These are phyloP conservation scores for Chlorencoelia australis DNA, from an alignment of 2,329 filamentous ascomycete genomes.

Conservation along the genomic window DNA sequence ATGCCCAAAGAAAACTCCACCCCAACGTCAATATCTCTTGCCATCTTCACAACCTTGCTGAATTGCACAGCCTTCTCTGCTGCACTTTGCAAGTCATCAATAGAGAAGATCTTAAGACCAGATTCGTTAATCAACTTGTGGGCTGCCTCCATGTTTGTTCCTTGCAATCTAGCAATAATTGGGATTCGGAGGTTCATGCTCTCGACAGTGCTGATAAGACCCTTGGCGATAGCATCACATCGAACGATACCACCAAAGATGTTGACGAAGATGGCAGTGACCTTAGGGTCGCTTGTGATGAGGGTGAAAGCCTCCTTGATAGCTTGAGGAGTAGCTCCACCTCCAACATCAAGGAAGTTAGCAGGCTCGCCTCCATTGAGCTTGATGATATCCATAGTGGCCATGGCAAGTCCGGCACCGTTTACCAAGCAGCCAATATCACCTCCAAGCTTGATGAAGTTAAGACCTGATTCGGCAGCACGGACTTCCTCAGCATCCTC, in stretches of 20 bases:
- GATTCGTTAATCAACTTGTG: slow-evolving; percentile 93
- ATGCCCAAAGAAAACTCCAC: slow-evolving; percentile 94
- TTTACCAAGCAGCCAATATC: slow-evolving; percentile 99
- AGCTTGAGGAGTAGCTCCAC: slow-evolving; percentile 90
- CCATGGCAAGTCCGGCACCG: slow-evolving; percentile 98
- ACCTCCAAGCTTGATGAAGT: slow-evolving; percentile 99
- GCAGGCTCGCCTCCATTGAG: slow-evolving; percentile 91
- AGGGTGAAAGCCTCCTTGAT: slow-evolving; percentile 98
- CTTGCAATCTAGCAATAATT: slow-evolving; percentile 93
- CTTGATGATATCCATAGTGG: slow-evolving; percentile 99
- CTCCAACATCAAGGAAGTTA: slow-evolving; percentile 98
- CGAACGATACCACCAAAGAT: slow-evolving; percentile 99
- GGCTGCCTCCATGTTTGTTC: slow-evolving; percentile 94
- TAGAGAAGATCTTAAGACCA: slow-evolving; percentile 98
- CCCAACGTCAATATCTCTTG: slow-evolving; percentile 92
- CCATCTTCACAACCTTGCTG: slow-evolving; percentile 98
- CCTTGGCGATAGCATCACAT: slow-evolving; percentile 94
- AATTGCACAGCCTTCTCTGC: slow-evolving; percentile 98
- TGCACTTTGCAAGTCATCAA: slow-evolving; percentile 92
- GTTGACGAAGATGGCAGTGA: slow-evolving; percentile 98
- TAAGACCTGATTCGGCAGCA: slow-evolving; percentile 86
- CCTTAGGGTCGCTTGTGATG: slow-evolving; percentile 96
- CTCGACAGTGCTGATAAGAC: slow-evolving; percentile 89
- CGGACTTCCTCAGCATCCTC: slow-evolving; percentile 97
- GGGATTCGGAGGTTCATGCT: slow-evolving; percentile 92